phyloP scores from a whole-genome alignment of 208 protist genomes.

The Porcisia deanei region DNA sequence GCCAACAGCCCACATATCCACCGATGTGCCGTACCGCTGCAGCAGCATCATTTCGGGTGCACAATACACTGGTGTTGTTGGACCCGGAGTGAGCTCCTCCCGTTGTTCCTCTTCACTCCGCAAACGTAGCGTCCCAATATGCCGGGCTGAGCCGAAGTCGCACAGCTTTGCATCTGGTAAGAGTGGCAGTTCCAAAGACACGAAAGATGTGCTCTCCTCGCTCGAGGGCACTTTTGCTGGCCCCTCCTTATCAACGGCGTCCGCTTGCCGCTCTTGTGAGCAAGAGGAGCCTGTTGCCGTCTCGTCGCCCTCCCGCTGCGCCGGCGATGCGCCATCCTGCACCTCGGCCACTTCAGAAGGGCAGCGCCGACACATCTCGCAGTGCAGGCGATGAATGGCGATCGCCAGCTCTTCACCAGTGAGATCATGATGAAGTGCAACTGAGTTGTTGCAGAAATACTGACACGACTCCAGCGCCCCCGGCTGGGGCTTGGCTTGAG shows the following conservation, averaged over 20 bases:
- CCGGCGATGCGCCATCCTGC: not conserved
- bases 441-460: constrained; percentile 5
- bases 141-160: constrained; percentile 82
- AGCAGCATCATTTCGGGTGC: constrained; percentile 88
- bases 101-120: constrained; percentile 96
- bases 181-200: constrained; percentile 8
- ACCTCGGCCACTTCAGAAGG: not conserved
- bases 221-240: too few species aligned
- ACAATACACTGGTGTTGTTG: constrained; percentile 96
- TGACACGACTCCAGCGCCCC: constrained; percentile 19
- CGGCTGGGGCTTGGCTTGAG: not conserved
- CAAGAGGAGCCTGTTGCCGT: not conserved
- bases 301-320: not conserved
- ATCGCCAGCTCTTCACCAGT: constrained; percentile 14
- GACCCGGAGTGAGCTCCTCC: constrained; percentile 32
- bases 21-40: constrained; percentile 58
- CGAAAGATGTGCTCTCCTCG: not conserved
- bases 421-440: constrained; percentile 30
- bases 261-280: not conserved
- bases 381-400: constrained; percentile 27
- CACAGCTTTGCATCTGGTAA: constrained; percentile 65
- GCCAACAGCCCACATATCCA: constrained; percentile 93
- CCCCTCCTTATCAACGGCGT: not conserved
- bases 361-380: constrained; percentile 8
- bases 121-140: constrained; percentile 86